Conservation (phyloP, 148 eudicot species). For the Silene uniflora region DNA sequence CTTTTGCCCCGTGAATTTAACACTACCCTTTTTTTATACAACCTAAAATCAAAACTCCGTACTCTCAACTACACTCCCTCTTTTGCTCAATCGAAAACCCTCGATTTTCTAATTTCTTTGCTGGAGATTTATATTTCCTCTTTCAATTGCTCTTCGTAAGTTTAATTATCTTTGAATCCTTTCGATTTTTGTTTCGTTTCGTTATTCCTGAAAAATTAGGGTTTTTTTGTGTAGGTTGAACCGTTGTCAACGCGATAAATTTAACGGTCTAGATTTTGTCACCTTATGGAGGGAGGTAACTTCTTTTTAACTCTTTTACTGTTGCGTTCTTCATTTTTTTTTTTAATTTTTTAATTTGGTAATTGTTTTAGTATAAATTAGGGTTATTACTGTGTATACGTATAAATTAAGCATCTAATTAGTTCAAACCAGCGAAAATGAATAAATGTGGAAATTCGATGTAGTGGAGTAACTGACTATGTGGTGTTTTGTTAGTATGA, state of each 20-base stretch:
- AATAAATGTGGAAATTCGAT: not conserved
- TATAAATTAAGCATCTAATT: too few species aligned
- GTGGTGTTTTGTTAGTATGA: too few species aligned
- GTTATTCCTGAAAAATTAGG: slow-evolving; percentile 17
- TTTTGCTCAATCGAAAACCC: not conserved
- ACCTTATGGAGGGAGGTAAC: slow-evolving; percentile 98
- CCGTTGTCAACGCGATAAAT: slow-evolving; percentile 36
- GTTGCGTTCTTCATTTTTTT: too few species aligned
- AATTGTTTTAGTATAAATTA: too few species aligned
- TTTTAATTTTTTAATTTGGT: too few species aligned
- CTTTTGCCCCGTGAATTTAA: too few species aligned
- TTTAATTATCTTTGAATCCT: not conserved
- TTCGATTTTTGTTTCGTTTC: not conserved
- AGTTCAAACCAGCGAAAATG: too few species aligned
- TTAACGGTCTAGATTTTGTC: slow-evolving; percentile 53
- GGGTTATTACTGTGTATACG: too few species aligned
- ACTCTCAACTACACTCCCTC: slow-evolving; percentile 4
- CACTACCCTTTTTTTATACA: not conserved
- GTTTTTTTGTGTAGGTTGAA: slow-evolving; percentile 21
- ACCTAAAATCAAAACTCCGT: too few species aligned
- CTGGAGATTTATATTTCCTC: not conserved
- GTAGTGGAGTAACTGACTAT: too few species aligned
- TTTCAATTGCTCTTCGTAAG: not conserved
- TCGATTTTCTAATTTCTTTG: slow-evolving; percentile 10
- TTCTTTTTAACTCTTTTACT: slow-evolving; percentile 40